Base-by-base conservation (phyloP, 208 protist genomes). In the Acanthamoeba comandoni region DNA sequence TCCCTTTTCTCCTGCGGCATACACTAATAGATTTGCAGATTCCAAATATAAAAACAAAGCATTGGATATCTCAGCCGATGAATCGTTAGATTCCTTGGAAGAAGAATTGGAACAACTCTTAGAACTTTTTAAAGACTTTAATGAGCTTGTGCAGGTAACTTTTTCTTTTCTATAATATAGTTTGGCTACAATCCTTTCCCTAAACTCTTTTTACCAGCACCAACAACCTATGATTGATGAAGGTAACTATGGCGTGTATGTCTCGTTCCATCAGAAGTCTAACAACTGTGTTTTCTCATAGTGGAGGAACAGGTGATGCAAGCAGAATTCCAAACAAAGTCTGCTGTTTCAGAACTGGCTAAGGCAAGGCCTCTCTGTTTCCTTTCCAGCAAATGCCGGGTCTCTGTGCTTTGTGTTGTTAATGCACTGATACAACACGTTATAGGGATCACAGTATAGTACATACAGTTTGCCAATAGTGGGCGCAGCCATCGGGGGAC, bases 141-240 rank as follows among this genome's bases (percentile, higher is more conserved):
- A 82, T 53, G 73, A 82, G 22, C 73, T 82, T 26, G 73, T 82
- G 5, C 73, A 60, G 26, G 73, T 43, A 43, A 7, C 5, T 43
- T 43, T 43, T 43, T 43, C 35, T 43, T 43, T 43, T 43, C 35
- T 43, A 43, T 43, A 43, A 43, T 5, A 7, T 43, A n/a, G n/a
- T n/a, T n/a, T n/a, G n/a, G 35, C 5, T 43, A 43, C 1, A 43
- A 43, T 43, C 5, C 35, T 43, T 43, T 43, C 5, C 35, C 35
- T 43, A 43, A 43, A 43, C 35, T 43, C 35, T 43, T 43, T 43
- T 43, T 43, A 43, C 35, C 35, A 43, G 35, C 35, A 48, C 12
- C 73, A 82, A 26, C 73, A 82, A 53, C 73, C 73, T 19, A 82
- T 82, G 73, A 82, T 82, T 26, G 73, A 82, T 26, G 15, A 82